Percentiles rank a stretch among this genome's conserved stretches.
Evolutionary conservation across 306 rosid species (phyloP).

Genomic region (Mimosa bimucronata): DNA sequence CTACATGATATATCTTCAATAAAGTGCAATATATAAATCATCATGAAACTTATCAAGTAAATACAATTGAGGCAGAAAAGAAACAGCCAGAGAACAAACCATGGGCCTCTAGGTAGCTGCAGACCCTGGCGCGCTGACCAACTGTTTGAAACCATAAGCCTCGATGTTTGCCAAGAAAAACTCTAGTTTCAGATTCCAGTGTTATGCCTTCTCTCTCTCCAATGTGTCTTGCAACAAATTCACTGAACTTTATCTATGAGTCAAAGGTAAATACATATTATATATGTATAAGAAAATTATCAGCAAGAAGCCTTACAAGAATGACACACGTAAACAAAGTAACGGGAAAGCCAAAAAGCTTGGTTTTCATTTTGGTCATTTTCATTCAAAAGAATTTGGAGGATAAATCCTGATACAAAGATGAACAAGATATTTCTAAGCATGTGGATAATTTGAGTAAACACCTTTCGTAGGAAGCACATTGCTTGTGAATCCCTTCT

Average conservation of each 20-base stretch:
- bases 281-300: slow-evolving; percentile 28
- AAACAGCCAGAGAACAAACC: slow-evolving; percentile 56
- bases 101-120: slow-evolving; percentile 90
- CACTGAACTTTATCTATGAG: slow-evolving; percentile 81
- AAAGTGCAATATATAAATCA: slow-evolving; percentile 15
- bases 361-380: neutral
- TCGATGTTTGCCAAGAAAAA: slow-evolving; percentile 83
- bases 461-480: slow-evolving; percentile 97
- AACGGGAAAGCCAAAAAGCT: neutral
- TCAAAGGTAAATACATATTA: slow-evolving; percentile 20
- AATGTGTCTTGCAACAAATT: slow-evolving; percentile 84
- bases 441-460: slow-evolving; percentile 5
- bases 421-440: slow-evolving; percentile 25
- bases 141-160: slow-evolving; percentile 97
- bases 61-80: slow-evolving; percentile 2
- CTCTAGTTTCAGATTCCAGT: slow-evolving; percentile 93
- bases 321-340: slow-evolving; percentile 13
- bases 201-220: slow-evolving; percentile 92
- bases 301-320: slow-evolving; percentile 33
- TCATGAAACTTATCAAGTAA: slow-evolving; percentile 14
- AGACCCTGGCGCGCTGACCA: slow-evolving; percentile 97
- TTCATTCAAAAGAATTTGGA: slow-evolving; percentile 3
- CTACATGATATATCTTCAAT: slow-evolving; percentile 28
- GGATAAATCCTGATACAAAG: slow-evolving; percentile 6
- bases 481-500: slow-evolving; percentile 98